phyloP scores from a whole-genome alignment of 1,284 basidiomycete species.

The Pyrrhoderma noxium region DNA sequence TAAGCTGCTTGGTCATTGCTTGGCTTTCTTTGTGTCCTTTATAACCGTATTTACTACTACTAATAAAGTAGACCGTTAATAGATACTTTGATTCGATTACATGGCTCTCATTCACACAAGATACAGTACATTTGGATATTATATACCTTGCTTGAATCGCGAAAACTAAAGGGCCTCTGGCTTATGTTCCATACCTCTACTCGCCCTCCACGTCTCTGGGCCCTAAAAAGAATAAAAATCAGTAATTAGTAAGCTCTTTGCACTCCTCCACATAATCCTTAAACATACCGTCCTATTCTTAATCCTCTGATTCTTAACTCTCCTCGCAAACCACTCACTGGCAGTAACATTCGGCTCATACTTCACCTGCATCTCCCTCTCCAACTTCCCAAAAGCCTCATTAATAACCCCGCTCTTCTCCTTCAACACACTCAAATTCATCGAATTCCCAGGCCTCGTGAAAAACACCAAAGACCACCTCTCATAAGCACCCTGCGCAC shows the following conservation, averaged over 20 bases:
- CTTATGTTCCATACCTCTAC: conserved; percentile 15
- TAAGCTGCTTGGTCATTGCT: no score
- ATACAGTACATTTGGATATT: not conserved
- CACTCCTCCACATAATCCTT: not conserved
- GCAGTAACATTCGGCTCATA: conserved; percentile 30
- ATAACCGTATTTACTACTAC: no score
- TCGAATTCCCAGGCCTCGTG: conserved; percentile 48
- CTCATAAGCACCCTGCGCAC: conserved; percentile 36
- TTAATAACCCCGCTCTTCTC: conserved; percentile 35
- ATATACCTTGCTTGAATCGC: not conserved
- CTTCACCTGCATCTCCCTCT: conserved; percentile 1
- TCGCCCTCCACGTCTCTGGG: conserved; percentile 11
- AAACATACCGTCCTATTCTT: conserved; percentile 34
- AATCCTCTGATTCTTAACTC: conserved; percentile 40
- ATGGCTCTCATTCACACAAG: not conserved
- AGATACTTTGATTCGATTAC: no score
- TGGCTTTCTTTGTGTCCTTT: no score
- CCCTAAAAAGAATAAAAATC: not conserved
- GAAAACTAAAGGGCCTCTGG: not conserved
- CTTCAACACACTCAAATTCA: conserved; percentile 38
- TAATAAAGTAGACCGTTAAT: no score
- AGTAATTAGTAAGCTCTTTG: no score
- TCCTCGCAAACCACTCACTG: conserved; percentile 40
- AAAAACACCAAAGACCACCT: conserved; percentile 61
- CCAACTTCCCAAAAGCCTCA: not conserved